Percentiles rank a stretch among this genome's conserved stretches.
Conservation (phyloP, 345 rosid genomes). For the Brassica carinata region DNA sequence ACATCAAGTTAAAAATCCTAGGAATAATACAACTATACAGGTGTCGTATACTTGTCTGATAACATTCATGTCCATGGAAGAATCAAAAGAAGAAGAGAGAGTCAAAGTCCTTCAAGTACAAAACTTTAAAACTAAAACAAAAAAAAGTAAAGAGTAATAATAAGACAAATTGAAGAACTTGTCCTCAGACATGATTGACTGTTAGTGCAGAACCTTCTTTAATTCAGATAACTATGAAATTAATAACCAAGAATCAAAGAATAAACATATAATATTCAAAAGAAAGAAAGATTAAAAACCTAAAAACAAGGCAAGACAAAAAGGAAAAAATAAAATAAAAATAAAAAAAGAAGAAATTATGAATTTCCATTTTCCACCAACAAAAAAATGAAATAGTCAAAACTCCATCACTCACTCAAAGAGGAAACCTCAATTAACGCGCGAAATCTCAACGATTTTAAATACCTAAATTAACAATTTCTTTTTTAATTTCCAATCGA, state of each 20-base stretch:
- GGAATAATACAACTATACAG: background rate
- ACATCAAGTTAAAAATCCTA: background rate
- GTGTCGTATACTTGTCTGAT: background rate
- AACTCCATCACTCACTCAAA: slow-evolving; percentile 44
- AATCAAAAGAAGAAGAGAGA: slow-evolving; percentile 39
- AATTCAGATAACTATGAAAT: slow-evolving; percentile 36
- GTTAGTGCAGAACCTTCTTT: slow-evolving; percentile 40
- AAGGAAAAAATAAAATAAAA: background rate
- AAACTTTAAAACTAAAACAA: slow-evolving; percentile 5
- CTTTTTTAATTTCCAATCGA: background rate
- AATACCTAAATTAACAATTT: background rate
- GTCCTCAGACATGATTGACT: slow-evolving; percentile 49
- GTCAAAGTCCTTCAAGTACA: slow-evolving; percentile 46
- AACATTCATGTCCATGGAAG: slow-evolving; percentile 29
- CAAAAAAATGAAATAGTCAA: slow-evolving; percentile 58
- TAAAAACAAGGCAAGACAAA: slow-evolving; percentile 22
- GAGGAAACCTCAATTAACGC: slow-evolving; percentile 40
- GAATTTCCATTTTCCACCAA: slow-evolving; percentile 39
- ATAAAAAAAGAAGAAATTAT: slow-evolving; percentile 39
- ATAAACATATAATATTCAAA: slow-evolving; percentile 32
- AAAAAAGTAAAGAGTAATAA: slow-evolving; percentile 27
- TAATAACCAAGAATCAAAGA: slow-evolving; percentile 35
- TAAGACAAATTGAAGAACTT: slow-evolving; percentile 68
- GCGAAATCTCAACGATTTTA: slow-evolving; percentile 45
- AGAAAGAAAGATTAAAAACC: background rate